Conservation (phyloP, 768 basidiomycete species). For the Sistotremastrum niveocremeum region DNA sequence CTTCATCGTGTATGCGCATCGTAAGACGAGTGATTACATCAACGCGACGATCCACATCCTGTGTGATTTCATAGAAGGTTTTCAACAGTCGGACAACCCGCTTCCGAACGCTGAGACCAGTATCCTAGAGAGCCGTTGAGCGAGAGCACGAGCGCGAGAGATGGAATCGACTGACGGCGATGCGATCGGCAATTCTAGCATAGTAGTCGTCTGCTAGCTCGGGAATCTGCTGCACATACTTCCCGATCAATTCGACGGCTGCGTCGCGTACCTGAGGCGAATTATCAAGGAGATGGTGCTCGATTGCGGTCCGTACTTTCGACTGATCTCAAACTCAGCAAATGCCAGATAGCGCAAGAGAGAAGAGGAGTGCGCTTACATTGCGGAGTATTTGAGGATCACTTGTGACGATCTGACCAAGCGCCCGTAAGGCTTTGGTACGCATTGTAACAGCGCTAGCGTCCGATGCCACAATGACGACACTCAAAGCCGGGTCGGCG, state of each 20-base stretch:
- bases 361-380: constrained; percentile 28
- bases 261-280: constrained; percentile 95
- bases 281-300: constrained; percentile 78
- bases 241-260: constrained; percentile 94
- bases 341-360: not conserved
- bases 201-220: constrained; percentile 88
- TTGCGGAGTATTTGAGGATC: constrained; percentile 72
- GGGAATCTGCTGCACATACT: constrained; percentile 84
- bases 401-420: constrained; percentile 80
- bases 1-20: constrained; percentile 79
- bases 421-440: constrained; percentile 82
- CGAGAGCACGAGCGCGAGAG: not conserved
- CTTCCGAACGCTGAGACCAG: constrained; percentile 86
- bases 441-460: constrained; percentile 83
- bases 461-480: constrained; percentile 68
- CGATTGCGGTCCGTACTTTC: constrained; percentile 75
- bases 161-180: constrained; percentile 46
- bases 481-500: constrained; percentile 72
- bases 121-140: constrained; percentile 44
- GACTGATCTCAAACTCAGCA: constrained; percentile 25
- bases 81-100: constrained; percentile 92
- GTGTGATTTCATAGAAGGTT: constrained; percentile 57
- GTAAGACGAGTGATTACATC: constrained; percentile 80
- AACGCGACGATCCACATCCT: constrained; percentile 43
- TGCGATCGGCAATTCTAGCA: constrained; percentile 73